A percentile compares a stretch with the other conserved stretches of the same genome.
Conservation (phyloP, 2,329 filamentous ascomycete species). For the Chrysosporium keratinophilum region DNA sequence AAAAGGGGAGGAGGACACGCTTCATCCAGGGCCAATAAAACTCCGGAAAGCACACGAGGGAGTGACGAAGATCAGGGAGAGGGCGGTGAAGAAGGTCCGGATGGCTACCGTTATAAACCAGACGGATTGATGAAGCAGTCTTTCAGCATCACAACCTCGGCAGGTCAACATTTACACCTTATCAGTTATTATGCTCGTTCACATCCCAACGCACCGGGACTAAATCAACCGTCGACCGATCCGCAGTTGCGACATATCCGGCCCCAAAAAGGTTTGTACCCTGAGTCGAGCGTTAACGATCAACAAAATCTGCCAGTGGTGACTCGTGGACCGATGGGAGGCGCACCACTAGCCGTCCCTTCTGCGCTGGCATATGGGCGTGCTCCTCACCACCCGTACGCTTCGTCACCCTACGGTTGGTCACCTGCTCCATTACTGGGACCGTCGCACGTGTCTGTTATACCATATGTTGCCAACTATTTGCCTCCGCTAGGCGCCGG, state of each 20-base stretch:
- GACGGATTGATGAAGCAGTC: constrained; percentile 99
- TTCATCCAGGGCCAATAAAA: constrained; percentile 56
- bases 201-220: constrained; percentile 58
- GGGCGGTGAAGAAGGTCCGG: constrained; percentile 60
- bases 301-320: constrained; percentile 68
- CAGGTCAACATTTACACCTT: constrained; percentile 82
- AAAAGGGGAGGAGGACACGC: constrained; percentile 67
- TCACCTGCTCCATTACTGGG: constrained; percentile 37
- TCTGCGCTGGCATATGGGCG: constrained; percentile 46
- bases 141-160: constrained; percentile 93
- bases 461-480: constrained; percentile 30
- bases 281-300: constrained; percentile 87
- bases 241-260: constrained; percentile 68
- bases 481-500: constrained; percentile 28
- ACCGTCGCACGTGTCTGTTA: constrained; percentile 30
- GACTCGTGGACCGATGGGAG: constrained; percentile 60
- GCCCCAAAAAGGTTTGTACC: constrained; percentile 90
- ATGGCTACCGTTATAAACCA: constrained; percentile 88
- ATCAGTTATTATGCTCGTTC: constrained; percentile 94
- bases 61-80: constrained; percentile 73
- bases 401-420: constrained; percentile 34
- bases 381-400: constrained; percentile 31
- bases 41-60: constrained; percentile 67
- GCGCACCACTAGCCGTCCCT: constrained; percentile 44
- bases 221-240: constrained; percentile 75